Evolutionary conservation across 306 rosid genomes (phyloP).

Genomic region (Glycine soja): DNA sequence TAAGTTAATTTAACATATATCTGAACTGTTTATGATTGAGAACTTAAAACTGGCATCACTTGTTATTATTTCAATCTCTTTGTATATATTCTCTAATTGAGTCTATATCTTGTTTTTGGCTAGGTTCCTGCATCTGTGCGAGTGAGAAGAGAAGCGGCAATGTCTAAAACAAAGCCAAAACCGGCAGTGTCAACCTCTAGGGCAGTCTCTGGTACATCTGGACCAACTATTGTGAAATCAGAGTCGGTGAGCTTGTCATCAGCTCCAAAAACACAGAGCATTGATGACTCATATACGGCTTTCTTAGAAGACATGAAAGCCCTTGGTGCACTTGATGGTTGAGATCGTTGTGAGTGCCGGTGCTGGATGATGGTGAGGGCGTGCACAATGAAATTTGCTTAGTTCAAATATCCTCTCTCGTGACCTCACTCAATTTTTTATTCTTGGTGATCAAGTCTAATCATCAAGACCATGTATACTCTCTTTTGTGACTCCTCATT

Average conservation of each 20-base stretch:
- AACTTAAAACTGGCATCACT: conserved; percentile 10
- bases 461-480: conserved; percentile 31
- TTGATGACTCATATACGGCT: conserved; percentile 75
- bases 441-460: conserved; percentile 39
- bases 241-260: conserved; percentile 62
- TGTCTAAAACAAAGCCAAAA: conserved; percentile 73
- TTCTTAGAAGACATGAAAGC: conserved; percentile 90
- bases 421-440: conserved; percentile 29
- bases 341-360: conserved; percentile 41
- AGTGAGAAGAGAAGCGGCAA: conserved; percentile 83
- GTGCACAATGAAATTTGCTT: not conserved
- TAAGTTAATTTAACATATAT: not conserved
- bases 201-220: conserved; percentile 50
- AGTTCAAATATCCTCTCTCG: conserved; percentile 25
- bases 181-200: conserved; percentile 55
- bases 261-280: conserved; percentile 70
- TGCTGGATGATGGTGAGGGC: conserved; percentile 12
- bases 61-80: conserved; percentile 2
- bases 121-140: conserved; percentile 96
- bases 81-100: not conserved
- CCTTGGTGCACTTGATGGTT: conserved; percentile 87
- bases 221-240: conserved; percentile 58
- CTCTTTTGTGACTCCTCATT: conserved; percentile 20
- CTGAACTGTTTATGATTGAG: not conserved
- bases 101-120: conserved; percentile 41